Evolutionary conservation across 2,329 filamentous ascomycete species (phyloP).

Genomic region (Fusarium tuaranense): DNA sequence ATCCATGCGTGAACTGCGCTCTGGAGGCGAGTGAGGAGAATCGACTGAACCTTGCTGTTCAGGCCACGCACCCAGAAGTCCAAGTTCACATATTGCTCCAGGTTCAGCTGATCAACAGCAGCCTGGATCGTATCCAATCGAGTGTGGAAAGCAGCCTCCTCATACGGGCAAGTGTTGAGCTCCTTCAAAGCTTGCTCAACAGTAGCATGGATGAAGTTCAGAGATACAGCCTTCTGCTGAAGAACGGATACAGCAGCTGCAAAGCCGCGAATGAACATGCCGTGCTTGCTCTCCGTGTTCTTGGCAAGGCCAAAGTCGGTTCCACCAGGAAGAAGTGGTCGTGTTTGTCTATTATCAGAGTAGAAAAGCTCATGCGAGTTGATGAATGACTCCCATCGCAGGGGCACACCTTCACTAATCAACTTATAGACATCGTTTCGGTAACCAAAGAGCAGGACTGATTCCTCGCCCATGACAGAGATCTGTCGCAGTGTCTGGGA

Average conservation of each 20-base stretch:
- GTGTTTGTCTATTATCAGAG: slow-evolving; percentile 63
- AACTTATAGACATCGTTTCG: slow-evolving; percentile 89
- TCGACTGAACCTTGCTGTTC: slow-evolving; percentile 86
- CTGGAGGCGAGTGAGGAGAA: slow-evolving; percentile 84
- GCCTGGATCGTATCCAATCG: slow-evolving; percentile 89
- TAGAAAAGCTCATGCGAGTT: slow-evolving; percentile 91
- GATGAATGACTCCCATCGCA: slow-evolving; percentile 98
- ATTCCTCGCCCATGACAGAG: slow-evolving; percentile 85
- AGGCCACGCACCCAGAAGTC: slow-evolving; percentile 89
- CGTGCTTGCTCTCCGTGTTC: slow-evolving; percentile 87
- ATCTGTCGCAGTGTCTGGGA: slow-evolving; percentile 90
- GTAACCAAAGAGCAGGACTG: slow-evolving; percentile 89
- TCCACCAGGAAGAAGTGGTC: slow-evolving; percentile 54
- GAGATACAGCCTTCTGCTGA: slow-evolving; percentile 85
- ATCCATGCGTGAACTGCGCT: slow-evolving; percentile 91
- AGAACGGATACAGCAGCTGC: slow-evolving; percentile 87
- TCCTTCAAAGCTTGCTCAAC: slow-evolving; percentile 86
- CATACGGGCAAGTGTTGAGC: slow-evolving; percentile 86
- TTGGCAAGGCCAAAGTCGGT: slow-evolving; percentile 60
- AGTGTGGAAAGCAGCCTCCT: slow-evolving; percentile 80
- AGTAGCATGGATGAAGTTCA: slow-evolving; percentile 83
- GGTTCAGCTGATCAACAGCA: slow-evolving; percentile 93
- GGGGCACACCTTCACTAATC: slow-evolving; percentile 86
- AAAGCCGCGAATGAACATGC: slow-evolving; percentile 96
- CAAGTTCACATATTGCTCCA: slow-evolving; percentile 96